Percentiles rank a stretch among this genome's conserved stretches.
Conservation (phyloP, 1,284 basidiomycete genomes). For the Trichosporon sp. region DNA sequence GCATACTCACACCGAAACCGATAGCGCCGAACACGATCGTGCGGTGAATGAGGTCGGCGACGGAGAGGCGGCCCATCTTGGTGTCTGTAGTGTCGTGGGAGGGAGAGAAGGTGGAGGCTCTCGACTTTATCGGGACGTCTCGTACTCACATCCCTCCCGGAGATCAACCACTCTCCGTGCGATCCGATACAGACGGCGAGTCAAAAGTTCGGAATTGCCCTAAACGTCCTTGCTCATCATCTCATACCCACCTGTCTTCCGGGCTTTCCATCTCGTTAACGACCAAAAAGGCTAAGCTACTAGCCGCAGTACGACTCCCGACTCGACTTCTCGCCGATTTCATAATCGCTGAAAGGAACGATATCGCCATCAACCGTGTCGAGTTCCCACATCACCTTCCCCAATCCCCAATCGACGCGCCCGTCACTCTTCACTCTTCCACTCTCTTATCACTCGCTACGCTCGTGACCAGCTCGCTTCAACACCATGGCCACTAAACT, state of each 20-base stretch:
- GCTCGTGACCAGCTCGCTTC: not conserved
- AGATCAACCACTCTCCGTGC: not conserved
- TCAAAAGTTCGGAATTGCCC: constrained; percentile 9
- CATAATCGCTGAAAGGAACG: not conserved
- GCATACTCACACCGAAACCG: constrained; percentile 31
- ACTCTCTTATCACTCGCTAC: not conserved
- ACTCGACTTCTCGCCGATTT: not conserved
- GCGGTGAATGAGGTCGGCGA: constrained; percentile 33
- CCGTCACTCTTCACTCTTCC: not conserved
- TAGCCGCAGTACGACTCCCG: no score
- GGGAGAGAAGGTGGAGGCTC: not conserved
- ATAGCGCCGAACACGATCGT: constrained; percentile 29
- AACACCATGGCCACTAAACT: constrained; percentile 19
- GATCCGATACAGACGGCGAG: not conserved
- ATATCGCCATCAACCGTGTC: not conserved
- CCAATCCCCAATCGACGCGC: not conserved
- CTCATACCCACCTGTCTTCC: not conserved
- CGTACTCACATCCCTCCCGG: not conserved
- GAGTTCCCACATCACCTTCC: constrained; percentile 2
- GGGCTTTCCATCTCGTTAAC: not conserved
- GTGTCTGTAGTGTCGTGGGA: no score
- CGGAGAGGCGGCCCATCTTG: constrained; percentile 21
- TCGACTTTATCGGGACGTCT: constrained; percentile 1
- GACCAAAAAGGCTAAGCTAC: no score
- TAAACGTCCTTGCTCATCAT: not conserved